Conservation (phyloP, 805 yeast species). For the Kuraishia hungarica region DNA sequence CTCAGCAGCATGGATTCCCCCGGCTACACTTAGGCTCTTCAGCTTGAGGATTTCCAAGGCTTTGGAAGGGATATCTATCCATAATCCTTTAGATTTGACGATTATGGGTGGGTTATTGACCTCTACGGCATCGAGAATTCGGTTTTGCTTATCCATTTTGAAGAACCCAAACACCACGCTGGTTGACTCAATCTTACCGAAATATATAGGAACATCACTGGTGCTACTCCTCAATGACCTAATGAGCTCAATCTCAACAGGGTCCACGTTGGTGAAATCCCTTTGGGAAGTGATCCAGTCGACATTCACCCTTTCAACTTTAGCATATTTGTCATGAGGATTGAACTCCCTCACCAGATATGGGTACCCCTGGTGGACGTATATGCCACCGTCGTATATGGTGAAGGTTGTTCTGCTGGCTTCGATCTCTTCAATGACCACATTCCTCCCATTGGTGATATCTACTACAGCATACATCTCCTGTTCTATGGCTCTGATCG, state of each 20-base stretch:
- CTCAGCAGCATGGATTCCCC: constrained; percentile 94
- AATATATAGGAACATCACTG: constrained; percentile 51
- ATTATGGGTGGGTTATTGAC: constrained; percentile 81
- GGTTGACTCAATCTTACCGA: constrained; percentile 67
- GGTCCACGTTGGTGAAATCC: constrained; percentile 91
- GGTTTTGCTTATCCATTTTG: constrained; percentile 67
- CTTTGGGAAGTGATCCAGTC: constrained; percentile 92
- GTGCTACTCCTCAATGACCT: constrained; percentile 41
- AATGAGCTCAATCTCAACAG: constrained; percentile 58
- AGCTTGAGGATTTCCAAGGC: constrained; percentile 49
- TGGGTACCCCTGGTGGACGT: constrained; percentile 88
- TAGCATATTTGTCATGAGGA: constrained; percentile 70
- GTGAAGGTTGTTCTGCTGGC: constrained; percentile 86
- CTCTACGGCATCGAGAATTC: constrained; percentile 89
- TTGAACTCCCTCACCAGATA: constrained; percentile 82
- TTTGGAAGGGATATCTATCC: constrained; percentile 78
- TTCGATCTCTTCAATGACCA: constrained; percentile 83
- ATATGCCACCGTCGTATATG: constrained; percentile 85
- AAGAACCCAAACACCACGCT: constrained; percentile 87
- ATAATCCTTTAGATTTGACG: constrained; percentile 68
- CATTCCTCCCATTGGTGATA: constrained; percentile 65
- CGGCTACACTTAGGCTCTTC: constrained; percentile 67
- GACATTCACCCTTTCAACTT: constrained; percentile 80
- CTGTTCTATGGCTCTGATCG: constrained; percentile 78
- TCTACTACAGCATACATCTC: constrained; percentile 85